These are phyloP conservation scores for Nectriaceae sp. DNA, from an alignment of 2,329 filamentous ascomycete species.

Conservation along the genomic window DNA sequence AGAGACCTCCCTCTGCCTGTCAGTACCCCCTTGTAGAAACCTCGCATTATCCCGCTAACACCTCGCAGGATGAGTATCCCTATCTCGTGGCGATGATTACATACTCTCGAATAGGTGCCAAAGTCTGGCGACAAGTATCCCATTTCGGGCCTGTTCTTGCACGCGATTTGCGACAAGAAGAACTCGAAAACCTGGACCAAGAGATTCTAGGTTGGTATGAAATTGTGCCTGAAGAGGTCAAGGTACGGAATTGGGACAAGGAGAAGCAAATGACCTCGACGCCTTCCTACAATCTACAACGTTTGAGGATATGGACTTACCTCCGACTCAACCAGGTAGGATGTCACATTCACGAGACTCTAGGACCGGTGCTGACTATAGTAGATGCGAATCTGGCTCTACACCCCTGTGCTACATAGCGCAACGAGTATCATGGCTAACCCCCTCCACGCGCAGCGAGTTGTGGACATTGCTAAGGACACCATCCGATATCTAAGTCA, in stretches of 20 bases:
- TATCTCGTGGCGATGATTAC: conserved; percentile 84
- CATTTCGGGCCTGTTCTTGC: conserved; percentile 64
- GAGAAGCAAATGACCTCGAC: conserved; percentile 54
- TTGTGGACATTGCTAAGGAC: conserved; percentile 74
- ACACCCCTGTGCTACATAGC: conserved; percentile 84
- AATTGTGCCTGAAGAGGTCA: conserved; percentile 63
- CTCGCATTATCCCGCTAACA: conserved; percentile 17
- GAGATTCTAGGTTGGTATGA: conserved; percentile 89
- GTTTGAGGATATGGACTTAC: conserved; percentile 82
- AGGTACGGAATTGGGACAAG: conserved; percentile 60
- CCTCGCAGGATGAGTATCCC: conserved; percentile 53
- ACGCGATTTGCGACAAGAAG: conserved; percentile 67
- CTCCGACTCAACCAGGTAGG: conserved; percentile 76
- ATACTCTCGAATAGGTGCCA: conserved; percentile 80
- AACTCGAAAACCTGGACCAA: conserved; percentile 79
- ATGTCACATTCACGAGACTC: not conserved
- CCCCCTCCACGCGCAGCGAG: conserved; percentile 70
- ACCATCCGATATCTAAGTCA: conserved; percentile 72
- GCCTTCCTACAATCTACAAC: conserved; percentile 66
- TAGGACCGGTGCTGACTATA: conserved; percentile 7
- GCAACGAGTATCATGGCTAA: conserved; percentile 81
- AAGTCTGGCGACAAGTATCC: conserved; percentile 81
- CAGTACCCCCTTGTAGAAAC: conserved; percentile 31
- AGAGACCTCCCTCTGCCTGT: conserved; percentile 78
- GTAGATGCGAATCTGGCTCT: conserved; percentile 80